Evolutionary conservation across 495 filamentous ascomycete genomes (phyloP), one percentile per base, ranked within the genome.

Genomic region (Neurospora sp.): DNA sequence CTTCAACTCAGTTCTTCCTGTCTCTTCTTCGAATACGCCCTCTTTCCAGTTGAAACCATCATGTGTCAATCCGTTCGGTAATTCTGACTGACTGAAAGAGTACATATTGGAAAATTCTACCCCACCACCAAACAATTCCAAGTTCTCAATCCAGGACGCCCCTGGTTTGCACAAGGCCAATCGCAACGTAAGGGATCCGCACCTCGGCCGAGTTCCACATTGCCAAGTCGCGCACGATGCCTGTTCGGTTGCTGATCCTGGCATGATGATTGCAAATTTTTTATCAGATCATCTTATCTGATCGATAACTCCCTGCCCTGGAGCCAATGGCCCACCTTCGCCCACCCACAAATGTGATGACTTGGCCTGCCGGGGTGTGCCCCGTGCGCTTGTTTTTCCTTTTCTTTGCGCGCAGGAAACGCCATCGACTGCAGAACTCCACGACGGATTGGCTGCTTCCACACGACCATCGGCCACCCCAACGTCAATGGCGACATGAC

Each of bases 281-380:
- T 76, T 76, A 76, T 76, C 70, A 1, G 70, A 72, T 72, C 70
- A 72, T 75, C 73, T 75, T 72, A 75, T 75, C 73, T 59, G 73
- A 75, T 75, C 70, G 72, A 73, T 73, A 71, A 73, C 16, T 37
- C 16, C 8, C 41, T 48, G 42, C 16, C 16, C 16, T 35, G 54
- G 14, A 35, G 54, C 54, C 27, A 66, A 66, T 35, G 54, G 14
- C 27, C 54, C 54, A 59, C 48, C 48, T 48, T 48, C n/a, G n/a
- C 46, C 46, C 46, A 27, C 48, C 40, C 12, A 42, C 40, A 42
- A 41, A 41, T 54, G 46, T 54, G 46, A 54, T 54, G 46, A 54
- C 46, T 23, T 54, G 46, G 20, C 20, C 10, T 11, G 44, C 10
- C n/a, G n/a, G 44, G 44, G 44, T 48, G 44, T 48, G 48, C 48